Conservation (phyloP, 164 flowering plant species). For the Berberis vulgaris region DNA sequence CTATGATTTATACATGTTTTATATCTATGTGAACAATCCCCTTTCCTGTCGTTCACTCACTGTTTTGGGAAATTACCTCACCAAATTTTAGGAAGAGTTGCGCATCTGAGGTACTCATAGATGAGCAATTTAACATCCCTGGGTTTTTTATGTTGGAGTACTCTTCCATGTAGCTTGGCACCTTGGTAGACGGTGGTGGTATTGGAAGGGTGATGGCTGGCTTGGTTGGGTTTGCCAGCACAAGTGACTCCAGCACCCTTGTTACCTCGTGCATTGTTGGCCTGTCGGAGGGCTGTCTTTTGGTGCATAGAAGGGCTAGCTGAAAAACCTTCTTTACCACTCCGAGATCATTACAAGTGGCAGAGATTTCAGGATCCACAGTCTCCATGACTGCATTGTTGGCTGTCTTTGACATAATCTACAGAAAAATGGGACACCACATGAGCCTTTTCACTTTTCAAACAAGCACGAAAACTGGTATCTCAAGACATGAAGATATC, state of each 20-base stretch:
- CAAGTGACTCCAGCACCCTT: conserved; percentile 60
- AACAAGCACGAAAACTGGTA: not conserved
- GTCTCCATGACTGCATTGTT: conserved; percentile 92
- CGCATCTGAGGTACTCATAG: conserved; percentile 88
- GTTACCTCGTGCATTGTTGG: conserved; percentile 97
- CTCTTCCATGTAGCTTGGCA: conserved; percentile 60
- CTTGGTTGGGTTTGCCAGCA: conserved; percentile 23
- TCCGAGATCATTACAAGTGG: conserved; percentile 79
- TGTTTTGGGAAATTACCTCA: conserved; percentile 89
- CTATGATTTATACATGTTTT: not conserved
- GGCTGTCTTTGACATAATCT: conserved; percentile 82
- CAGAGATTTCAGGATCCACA: conserved; percentile 66
- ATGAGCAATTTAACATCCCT: conserved; percentile 47
- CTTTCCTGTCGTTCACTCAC: conserved; percentile 9
- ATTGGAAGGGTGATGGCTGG: conserved; percentile 17
- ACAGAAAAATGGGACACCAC: not conserved
- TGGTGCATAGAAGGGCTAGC: conserved; percentile 88
- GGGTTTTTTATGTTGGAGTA: conserved; percentile 71
- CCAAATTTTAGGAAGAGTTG: conserved; percentile 90
- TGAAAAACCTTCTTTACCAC: conserved; percentile 84
- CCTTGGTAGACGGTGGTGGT: conserved; percentile 16
- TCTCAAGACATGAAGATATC: not conserved
- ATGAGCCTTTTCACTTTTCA: not conserved
- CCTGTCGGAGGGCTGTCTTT: conserved; percentile 70
- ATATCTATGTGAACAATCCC: not conserved